phyloP scores from a whole-genome alignment of 106 monocot species.

The Dendrobium officinale region DNA sequence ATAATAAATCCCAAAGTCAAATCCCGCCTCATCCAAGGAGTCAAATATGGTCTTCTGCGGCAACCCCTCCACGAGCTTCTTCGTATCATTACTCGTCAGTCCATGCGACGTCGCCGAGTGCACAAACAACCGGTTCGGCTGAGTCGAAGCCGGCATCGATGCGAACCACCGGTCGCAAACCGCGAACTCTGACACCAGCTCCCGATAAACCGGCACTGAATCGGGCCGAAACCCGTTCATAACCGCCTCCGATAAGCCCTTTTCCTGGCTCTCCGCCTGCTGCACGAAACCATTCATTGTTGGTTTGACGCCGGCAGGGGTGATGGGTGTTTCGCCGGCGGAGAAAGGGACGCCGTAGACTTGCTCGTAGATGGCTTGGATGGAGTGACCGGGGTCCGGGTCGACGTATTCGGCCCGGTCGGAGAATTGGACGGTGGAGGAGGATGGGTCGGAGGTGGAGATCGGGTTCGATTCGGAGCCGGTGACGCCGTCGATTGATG shows the following conservation, averaged over 20 bases:
- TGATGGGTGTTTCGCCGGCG: constrained; percentile 41
- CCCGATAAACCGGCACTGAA: constrained; percentile 68
- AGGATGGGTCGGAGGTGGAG: constrained; percentile 51
- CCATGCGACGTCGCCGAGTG: constrained; percentile 93
- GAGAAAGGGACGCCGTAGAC: constrained; percentile 55
- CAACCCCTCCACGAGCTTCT: constrained; percentile 50
- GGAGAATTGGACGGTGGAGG: constrained; percentile 37
- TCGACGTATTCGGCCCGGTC: constrained; percentile 67
- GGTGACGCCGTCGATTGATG: constrained; percentile 66
- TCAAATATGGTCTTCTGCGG: constrained; percentile 94
- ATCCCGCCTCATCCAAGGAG: constrained; percentile 57
- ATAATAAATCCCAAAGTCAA: constrained; percentile 77
- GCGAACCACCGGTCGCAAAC: constrained; percentile 96
- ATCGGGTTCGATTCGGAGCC: constrained; percentile 55
- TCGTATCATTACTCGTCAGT: constrained; percentile 60
- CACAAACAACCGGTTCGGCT: constrained; percentile 83
- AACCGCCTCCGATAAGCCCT: constrained; percentile 55
- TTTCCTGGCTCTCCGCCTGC: constrained; percentile 54
- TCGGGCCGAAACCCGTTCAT: constrained; percentile 85
- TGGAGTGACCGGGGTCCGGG: constrained; percentile 93
- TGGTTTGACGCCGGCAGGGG: constrained; percentile 28
- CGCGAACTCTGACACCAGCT: constrained; percentile 69
- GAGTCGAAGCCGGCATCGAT: constrained; percentile 80
- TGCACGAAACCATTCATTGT: constrained; percentile 87
- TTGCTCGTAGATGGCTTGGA: constrained; percentile 93